phyloP scores from a whole-genome alignment of 202 grass and related monocot genomes.

The Zizania palustris region DNA sequence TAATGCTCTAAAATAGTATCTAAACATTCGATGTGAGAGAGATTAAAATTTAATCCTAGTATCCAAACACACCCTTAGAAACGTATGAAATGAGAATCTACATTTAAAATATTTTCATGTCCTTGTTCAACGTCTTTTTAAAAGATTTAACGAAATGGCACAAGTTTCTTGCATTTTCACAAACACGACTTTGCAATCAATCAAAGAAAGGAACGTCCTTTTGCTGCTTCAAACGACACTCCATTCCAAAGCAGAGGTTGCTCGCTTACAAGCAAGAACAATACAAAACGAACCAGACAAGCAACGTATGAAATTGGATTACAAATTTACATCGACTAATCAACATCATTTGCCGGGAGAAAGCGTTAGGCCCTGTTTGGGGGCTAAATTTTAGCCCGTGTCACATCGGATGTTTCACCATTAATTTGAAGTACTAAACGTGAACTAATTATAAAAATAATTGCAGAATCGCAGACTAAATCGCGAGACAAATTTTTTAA shows the following conservation, averaged over 20 bases:
- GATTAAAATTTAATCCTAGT: no score
- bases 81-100: not conserved
- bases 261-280: constrained; percentile 17
- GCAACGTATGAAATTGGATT: not conserved
- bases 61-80: no score
- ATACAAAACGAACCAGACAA: constrained; percentile 5
- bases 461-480: no score
- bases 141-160: not conserved
- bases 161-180: not conserved
- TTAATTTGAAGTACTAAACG: no score
- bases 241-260: not conserved
- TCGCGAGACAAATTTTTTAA: no score
- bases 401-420: no score
- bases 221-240: not conserved
- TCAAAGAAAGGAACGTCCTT: not conserved
- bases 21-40: no score
- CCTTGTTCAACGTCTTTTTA: not conserved
- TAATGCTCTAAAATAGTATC: no score
- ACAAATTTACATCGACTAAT: not conserved
- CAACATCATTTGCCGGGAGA: not conserved
- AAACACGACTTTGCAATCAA: not conserved
- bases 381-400: no score
- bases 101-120: not conserved
- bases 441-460: no score
- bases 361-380: no score